Conservation (phyloP, 176 grass and related monocot genomes). For the Lolium perenne region DNA sequence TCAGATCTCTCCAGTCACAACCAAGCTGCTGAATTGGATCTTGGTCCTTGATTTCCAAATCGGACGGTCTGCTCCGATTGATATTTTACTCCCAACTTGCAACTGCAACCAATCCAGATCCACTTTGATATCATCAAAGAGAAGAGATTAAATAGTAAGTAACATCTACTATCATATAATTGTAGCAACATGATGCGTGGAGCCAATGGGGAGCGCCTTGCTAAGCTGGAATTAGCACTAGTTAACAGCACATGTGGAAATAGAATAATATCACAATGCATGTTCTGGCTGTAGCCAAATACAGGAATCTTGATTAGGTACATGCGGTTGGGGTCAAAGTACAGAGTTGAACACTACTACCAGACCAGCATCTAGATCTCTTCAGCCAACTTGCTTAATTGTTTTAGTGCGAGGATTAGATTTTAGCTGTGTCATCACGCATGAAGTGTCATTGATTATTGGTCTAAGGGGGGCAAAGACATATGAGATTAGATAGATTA, state of each 20-base stretch:
- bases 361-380: constrained; percentile 44
- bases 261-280: constrained; percentile 62
- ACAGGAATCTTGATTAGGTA: constrained; percentile 59
- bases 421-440: constrained; percentile 35
- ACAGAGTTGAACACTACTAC: constrained; percentile 42
- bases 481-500: constrained; percentile 39
- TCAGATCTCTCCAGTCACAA: background rate
- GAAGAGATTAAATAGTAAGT: constrained; percentile 28
- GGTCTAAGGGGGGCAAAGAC: constrained; percentile 18
- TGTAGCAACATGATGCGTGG: constrained; percentile 48
- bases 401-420: constrained; percentile 49
- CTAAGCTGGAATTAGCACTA: constrained; percentile 52
- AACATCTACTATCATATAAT: background rate
- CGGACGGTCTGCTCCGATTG: background rate
- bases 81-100: background rate
- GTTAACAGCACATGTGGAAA: constrained; percentile 59
- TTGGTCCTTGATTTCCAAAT: constrained; percentile 29
- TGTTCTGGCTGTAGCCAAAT: constrained; percentile 45
- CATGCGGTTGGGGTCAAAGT: constrained; percentile 45
- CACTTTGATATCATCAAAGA: background rate
- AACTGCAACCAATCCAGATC: constrained; percentile 16
- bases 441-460: constrained; percentile 32
- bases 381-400: constrained; percentile 50
- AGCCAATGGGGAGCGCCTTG: constrained; percentile 7
- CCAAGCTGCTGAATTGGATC: constrained; percentile 1